phyloP scores from a whole-genome alignment of 148 eudicot genomes.

The Gaultheria prostrata region DNA sequence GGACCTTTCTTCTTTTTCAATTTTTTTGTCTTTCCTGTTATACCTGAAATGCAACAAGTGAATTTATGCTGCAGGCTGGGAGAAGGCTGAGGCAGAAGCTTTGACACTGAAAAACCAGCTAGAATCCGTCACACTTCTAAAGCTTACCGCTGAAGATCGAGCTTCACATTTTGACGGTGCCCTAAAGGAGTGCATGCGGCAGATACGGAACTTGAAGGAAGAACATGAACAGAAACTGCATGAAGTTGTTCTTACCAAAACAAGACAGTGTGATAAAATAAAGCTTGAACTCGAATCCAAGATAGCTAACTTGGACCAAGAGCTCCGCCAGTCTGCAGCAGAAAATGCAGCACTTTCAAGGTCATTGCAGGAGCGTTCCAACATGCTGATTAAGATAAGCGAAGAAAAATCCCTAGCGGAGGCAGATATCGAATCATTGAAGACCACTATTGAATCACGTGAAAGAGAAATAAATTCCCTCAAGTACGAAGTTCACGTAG shows the following conservation, averaged over 20 bases:
- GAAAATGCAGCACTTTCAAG: constrained; percentile 85
- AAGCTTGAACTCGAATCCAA: constrained; percentile 72
- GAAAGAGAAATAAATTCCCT: constrained; percentile 89
- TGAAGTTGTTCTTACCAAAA: constrained; percentile 61
- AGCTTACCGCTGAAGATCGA: constrained; percentile 86
- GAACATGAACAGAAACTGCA: constrained; percentile 77
- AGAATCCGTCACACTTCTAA: constrained; percentile 86
- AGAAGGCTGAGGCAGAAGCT: constrained; percentile 97
- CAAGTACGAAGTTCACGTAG: constrained; percentile 83
- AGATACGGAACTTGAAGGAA: constrained; percentile 84
- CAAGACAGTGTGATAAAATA: constrained; percentile 69
- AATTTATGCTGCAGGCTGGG: constrained; percentile 72
- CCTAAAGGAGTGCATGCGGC: constrained; percentile 95
- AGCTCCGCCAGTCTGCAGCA: constrained; percentile 67
- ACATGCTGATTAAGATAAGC: constrained; percentile 70
- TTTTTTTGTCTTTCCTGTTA: neutral
- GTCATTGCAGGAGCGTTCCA: constrained; percentile 90
- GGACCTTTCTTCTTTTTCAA: neutral
- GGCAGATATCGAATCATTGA: constrained; percentile 70
- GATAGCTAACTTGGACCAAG: constrained; percentile 67
- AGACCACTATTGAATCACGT: constrained; percentile 72
- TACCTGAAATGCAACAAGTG: neutral
- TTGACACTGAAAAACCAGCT: constrained; percentile 74
- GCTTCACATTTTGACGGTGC: constrained; percentile 94
- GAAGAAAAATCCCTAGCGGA: constrained; percentile 89